These are phyloP conservation scores for Pleurostoma richardsiae DNA, from an alignment of 2,329 filamentous ascomycete species.

Conservation along the genomic window DNA sequence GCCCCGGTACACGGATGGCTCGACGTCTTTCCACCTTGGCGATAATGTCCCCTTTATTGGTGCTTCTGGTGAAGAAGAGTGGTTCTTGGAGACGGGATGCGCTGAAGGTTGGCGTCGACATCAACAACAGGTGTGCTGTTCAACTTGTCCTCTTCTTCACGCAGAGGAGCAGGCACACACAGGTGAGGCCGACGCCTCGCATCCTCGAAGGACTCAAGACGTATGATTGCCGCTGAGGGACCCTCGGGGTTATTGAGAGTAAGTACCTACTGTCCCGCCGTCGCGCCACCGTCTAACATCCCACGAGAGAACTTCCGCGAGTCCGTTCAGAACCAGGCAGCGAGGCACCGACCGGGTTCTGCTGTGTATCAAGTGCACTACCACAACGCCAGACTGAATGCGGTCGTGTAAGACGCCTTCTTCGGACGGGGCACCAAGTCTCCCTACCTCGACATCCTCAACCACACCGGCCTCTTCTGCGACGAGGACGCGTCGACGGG, in stretches of 20 bases:
- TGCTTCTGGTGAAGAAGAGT: too few relatives aligned
- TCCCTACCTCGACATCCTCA: constrained; percentile 9
- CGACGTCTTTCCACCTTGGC: too few relatives aligned
- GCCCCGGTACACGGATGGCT: too few relatives aligned
- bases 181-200: too few relatives aligned
- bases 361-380: constrained; percentile 7
- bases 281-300: neutral
- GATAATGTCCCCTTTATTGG: too few relatives aligned
- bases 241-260: neutral
- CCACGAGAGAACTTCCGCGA: neutral
- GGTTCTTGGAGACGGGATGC: too few relatives aligned
- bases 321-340: neutral
- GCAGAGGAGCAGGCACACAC: too few relatives aligned
- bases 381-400: constrained; percentile 6
- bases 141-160: too few relatives aligned
- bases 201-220: too few relatives aligned
- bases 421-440: constrained; percentile 5
- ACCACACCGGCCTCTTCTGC: constrained; percentile 6
- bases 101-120: too few relatives aligned
- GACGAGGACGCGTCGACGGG: constrained; percentile 8
- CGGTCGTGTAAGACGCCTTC: constrained; percentile 9
- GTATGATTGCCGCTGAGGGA: neutral
- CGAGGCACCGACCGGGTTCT: constrained; percentile 5
- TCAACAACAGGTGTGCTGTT: too few relatives aligned
- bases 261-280: neutral